Evolutionary conservation across 2,329 filamentous ascomycete species (phyloP), one percentile per base, ranked within the genome.

Genomic region (Sporothrix curviconia): DNA sequence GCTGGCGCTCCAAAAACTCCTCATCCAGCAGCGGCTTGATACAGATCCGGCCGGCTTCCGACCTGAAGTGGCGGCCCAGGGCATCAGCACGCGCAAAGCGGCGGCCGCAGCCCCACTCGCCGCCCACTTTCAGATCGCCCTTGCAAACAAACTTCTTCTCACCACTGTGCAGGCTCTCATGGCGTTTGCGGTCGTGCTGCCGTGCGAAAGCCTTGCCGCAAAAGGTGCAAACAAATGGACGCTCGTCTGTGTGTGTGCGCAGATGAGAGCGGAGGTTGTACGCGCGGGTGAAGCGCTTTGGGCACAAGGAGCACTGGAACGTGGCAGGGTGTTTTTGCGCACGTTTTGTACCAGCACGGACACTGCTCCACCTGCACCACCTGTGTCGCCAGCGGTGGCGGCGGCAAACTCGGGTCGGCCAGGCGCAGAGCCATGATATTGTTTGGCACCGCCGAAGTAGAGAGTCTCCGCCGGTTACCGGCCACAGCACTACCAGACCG

Each of bases 91-190:
- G 89, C 15, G 94, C 94, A 71, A 99, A 99, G 9, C 92, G 83
- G 60, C 94, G 83, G 3, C 90, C 90, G 65, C 94, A 99, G 19
- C 94, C 94, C 94, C 94, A 99, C 63, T 88, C 84, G 5, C 86
- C 86, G 47, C 86, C 85, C 2, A 84, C 84, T 64, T 92, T 92
- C 51, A 99, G 83, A 59, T 92, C 89, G 55, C 94, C 94, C 64
- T 90, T 91, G 74, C 94, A 99, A 7, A 97, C 89, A 69, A 97
- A 99, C 69, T 96, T 97, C 82, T 97, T 99, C 75, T 99, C 94
- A 42, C 94, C 94, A 0, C 90, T 95, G 68, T 99, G 94, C 42
- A 99, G 76, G 39, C 92, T 92, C 74, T 99, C 94, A 71, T 99
- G 94, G 39, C 94, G 87, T 73, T 99, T 99, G 46, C 94, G 87